phyloP scores from a whole-genome alignment of 768 basidiomycete species.

The Leucogyrophana mollusca region DNA sequence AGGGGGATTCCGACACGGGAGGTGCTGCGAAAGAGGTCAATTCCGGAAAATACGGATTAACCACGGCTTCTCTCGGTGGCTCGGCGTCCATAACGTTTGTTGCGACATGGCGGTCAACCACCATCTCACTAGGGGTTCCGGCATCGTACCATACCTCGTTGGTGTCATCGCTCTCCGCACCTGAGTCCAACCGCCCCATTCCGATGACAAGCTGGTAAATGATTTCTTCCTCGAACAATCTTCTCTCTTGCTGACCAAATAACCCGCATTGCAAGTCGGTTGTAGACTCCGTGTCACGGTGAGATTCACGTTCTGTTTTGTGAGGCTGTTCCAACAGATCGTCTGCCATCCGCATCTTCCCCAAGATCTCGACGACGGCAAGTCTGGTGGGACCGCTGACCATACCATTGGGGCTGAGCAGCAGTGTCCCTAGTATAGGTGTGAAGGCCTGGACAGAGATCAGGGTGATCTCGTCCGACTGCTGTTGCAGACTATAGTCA shows the following conservation, averaged over 20 bases:
- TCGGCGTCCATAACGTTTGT: constrained; percentile 17
- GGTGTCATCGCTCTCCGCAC: constrained; percentile 34
- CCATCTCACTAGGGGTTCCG: constrained; percentile 3
- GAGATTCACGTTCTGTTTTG: constrained; percentile 10
- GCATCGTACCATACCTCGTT: constrained; percentile 32
- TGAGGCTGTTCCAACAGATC: constrained; percentile 29
- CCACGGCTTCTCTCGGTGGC: constrained; percentile 12
- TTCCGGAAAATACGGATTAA: constrained; percentile 57
- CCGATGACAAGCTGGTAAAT: constrained; percentile 86
- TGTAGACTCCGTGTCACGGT: constrained; percentile 32
- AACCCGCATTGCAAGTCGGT: constrained; percentile 36
- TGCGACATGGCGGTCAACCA: constrained; percentile 14
- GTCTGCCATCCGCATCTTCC: constrained; percentile 65
- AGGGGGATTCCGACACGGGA: constrained; percentile 22
- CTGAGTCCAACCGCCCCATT: constrained; percentile 69
- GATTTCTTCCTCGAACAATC: constrained; percentile 77
- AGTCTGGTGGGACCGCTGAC: constrained; percentile 73
- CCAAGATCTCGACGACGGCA: constrained; percentile 76
- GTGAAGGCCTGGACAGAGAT: constrained; percentile 89
- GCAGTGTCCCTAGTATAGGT: constrained; percentile 83
- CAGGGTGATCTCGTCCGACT: constrained; percentile 27
- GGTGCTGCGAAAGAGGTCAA: constrained; percentile 30
- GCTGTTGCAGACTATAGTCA: constrained; percentile 10
- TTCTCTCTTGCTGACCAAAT: constrained; percentile 55
- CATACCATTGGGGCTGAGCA: constrained; percentile 74